Percentiles rank a stretch among this genome's conserved stretches.
Evolutionary conservation across 108 stramenopile species (phyloP).

Genomic region (Discostella stelligeroides): DNA sequence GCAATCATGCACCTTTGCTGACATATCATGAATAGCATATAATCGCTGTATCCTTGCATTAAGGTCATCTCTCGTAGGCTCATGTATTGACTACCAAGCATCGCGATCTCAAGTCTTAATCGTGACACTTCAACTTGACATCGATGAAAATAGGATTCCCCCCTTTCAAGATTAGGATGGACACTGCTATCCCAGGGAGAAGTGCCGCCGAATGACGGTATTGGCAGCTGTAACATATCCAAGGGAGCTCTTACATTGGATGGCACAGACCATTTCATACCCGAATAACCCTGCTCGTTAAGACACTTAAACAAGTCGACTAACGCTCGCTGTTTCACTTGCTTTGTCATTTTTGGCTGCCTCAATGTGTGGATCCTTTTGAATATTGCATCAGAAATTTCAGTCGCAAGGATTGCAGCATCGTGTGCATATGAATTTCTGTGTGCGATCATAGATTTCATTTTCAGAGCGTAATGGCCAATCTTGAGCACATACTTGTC

Average conservation of each 20-base stretch:
- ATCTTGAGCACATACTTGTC: constrained; percentile 53
- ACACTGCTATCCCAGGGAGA: constrained; percentile 1
- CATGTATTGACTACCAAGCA: constrained; percentile 79
- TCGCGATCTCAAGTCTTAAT: constrained; percentile 66
- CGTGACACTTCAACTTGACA: constrained; percentile 64
- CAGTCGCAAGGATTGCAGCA: constrained; percentile 55
- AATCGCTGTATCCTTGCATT: constrained; percentile 72
- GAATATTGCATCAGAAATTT: constrained; percentile 79
- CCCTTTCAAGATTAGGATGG: constrained; percentile 41
- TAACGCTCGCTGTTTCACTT: constrained; percentile 92
- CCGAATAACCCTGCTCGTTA: constrained; percentile 69
- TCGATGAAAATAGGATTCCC: constrained; percentile 72
- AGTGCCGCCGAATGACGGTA: constrained; percentile 33
- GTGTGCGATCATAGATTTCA: constrained; percentile 44
- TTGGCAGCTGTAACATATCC: constrained; percentile 69
- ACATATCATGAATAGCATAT: constrained; percentile 56
- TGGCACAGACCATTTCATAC: constrained; percentile 78
- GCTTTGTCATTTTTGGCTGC: constrained; percentile 69
- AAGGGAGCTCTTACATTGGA: constrained; percentile 59
- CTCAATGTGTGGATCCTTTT: constrained; percentile 82
- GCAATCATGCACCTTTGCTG: constrained; percentile 57
- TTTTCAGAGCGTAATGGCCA: constrained; percentile 59
- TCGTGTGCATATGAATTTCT: constrained; percentile 34
- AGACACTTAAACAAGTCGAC: constrained; percentile 88
- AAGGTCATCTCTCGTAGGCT: constrained; percentile 71